phyloP scores from a whole-genome alignment of 257 asterid species.

The Phtheirospermum japonicum region DNA sequence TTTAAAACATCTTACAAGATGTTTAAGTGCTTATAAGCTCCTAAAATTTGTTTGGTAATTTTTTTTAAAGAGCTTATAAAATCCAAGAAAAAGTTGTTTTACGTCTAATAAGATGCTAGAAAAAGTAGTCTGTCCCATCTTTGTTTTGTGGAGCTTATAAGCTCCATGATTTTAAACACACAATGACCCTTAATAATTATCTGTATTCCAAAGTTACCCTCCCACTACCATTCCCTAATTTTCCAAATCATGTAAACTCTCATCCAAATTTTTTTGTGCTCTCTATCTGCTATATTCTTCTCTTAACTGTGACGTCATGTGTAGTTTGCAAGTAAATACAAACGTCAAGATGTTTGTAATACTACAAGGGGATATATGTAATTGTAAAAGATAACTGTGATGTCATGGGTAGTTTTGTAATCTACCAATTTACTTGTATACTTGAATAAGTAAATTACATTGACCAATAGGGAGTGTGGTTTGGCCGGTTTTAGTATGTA shows the following conservation, averaged over 20 bases:
- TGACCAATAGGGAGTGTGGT: constrained; percentile 16
- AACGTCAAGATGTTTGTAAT: background rate
- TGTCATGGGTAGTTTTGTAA: background rate
- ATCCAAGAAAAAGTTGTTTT: too few relatives aligned
- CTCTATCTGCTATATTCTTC: background rate
- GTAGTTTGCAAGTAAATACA: too few relatives aligned
- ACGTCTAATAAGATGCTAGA: too few relatives aligned
- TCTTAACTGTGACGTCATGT: background rate
- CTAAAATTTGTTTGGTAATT: too few relatives aligned
- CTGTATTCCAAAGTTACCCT: background rate
- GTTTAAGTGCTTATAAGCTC: too few relatives aligned
- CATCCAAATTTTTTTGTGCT: too few relatives aligned
- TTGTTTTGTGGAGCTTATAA: background rate
- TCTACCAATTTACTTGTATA: too few relatives aligned
- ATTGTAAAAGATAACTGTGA: background rate
- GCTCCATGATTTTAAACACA: background rate
- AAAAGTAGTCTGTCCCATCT: too few relatives aligned
- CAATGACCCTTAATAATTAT: background rate
- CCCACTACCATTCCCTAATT: background rate
- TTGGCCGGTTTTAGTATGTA: constrained; percentile 17
- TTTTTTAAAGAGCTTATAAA: too few relatives aligned
- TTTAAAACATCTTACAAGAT: too few relatives aligned
- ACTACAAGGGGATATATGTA: background rate
- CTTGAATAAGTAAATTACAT: background rate
- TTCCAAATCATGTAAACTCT: background rate